phyloP scores from a whole-genome alignment of 1,139 yeast species.

The Casaregolazyma lundiana region DNA sequence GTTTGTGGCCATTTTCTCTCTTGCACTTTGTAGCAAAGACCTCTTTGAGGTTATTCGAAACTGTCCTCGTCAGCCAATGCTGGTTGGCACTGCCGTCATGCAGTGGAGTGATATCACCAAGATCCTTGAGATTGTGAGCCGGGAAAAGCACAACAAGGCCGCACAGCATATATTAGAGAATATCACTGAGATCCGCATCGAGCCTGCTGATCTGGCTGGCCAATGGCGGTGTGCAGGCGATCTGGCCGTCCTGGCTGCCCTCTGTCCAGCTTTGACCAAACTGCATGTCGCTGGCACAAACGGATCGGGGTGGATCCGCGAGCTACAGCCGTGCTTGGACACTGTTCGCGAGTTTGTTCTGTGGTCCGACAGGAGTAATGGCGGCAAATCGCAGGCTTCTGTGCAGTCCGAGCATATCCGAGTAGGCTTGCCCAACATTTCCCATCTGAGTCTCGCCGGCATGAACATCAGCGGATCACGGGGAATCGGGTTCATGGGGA shows the following conservation, averaged over 20 bases:
- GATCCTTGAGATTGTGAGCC: neutral
- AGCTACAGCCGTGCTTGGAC: slow-evolving; percentile 3
- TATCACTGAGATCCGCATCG: neutral
- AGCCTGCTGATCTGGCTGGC: neutral
- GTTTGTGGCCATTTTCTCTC: neutral
- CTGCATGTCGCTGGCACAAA: slow-evolving; percentile 1
- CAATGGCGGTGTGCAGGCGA: slow-evolving; percentile 8
- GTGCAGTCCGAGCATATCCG: slow-evolving; percentile 6
- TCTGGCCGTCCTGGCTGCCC: slow-evolving; percentile 2
- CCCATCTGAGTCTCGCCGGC: slow-evolving; percentile 1
- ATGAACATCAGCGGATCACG: slow-evolving; percentile 3
- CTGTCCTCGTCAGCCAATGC: slow-evolving; percentile 2
- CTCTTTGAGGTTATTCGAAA: slow-evolving; percentile 1
- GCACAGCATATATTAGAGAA: neutral
- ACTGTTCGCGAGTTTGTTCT: neutral
- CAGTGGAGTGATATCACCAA: slow-evolving; percentile 4
- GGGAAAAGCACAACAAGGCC: neutral
- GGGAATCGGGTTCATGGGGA: slow-evolving; percentile 8
- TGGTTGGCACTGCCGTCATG: slow-evolving; percentile 1
- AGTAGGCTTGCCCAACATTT: slow-evolving; percentile 1
- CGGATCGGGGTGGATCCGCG: slow-evolving; percentile 10
- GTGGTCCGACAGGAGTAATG: neutral
- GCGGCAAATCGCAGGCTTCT: slow-evolving; percentile 5
- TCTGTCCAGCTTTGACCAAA: slow-evolving; percentile 2
- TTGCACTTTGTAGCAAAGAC: neutral